Percentiles rank a stretch among this genome's conserved stretches.
Conservation (phyloP, 2,329 filamentous ascomycete species). For the Colletotrichum noveboracense region DNA sequence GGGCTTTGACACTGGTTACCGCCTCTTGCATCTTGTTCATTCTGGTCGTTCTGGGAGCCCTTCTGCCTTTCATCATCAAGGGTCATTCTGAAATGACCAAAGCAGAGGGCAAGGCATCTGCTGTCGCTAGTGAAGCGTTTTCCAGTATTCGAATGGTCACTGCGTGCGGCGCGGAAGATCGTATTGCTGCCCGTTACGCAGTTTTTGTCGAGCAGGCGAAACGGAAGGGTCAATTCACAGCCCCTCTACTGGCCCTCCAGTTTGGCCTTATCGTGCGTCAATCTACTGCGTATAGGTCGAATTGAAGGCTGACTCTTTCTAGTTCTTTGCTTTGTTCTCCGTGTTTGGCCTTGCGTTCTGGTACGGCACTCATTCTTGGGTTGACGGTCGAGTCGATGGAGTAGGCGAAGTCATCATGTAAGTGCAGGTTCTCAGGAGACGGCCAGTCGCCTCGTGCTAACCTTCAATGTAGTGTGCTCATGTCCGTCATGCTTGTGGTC, state of each 20-base stretch:
- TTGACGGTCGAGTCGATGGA: slow-evolving; percentile 50
- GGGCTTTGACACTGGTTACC: slow-evolving; percentile 65
- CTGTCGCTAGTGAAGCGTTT: slow-evolving; percentile 67
- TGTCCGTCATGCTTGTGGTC: slow-evolving; percentile 64
- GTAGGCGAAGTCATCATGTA: slow-evolving; percentile 62
- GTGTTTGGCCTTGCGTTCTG: slow-evolving; percentile 66
- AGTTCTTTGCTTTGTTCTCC: slow-evolving; percentile 59
- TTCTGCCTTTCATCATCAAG: slow-evolving; percentile 63
- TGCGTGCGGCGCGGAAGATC: slow-evolving; percentile 65
- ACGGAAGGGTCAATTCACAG: slow-evolving; percentile 50
- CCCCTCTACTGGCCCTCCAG: slow-evolving; percentile 57
- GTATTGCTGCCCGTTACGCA: slow-evolving; percentile 58
- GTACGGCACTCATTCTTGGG: slow-evolving; percentile 61
- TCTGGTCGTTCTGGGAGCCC: slow-evolving; percentile 47
- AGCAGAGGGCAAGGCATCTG: slow-evolving; percentile 62
- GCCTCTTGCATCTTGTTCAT: slow-evolving; percentile 63
- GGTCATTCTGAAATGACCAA: slow-evolving; percentile 49
- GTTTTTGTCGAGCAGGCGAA: slow-evolving; percentile 60
- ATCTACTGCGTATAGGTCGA: neutral
- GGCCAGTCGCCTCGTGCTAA: neutral
- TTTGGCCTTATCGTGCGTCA: slow-evolving; percentile 52
- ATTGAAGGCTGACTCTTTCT: slow-evolving; percentile 10
- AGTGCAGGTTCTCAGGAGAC: slow-evolving; percentile 27
- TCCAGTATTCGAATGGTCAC: slow-evolving; percentile 65
- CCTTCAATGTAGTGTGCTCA: slow-evolving; percentile 43